A percentile compares a stretch with the other conserved stretches of the same genome.
These are phyloP conservation scores for Globisporangium uncinulatum DNA, from an alignment of 352 stramenopile species.

Conservation along the genomic window DNA sequence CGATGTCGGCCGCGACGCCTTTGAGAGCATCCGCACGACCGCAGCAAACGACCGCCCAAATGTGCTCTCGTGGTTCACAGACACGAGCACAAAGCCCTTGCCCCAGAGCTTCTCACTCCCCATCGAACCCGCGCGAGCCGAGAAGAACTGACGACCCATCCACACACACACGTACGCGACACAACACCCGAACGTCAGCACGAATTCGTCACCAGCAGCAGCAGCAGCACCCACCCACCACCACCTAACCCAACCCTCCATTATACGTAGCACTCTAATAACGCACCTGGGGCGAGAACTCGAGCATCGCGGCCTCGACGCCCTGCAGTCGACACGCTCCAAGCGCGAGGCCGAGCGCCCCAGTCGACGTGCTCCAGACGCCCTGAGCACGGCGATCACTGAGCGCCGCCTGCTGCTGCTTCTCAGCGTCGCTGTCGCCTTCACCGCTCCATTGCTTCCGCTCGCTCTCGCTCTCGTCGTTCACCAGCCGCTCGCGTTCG, in stretches of 20 bases:
- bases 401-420: constrained; percentile 21
- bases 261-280: no score
- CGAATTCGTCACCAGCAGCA: background rate
- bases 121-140: constrained; percentile 25
- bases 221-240: no score
- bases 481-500: constrained; percentile 15
- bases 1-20: constrained; percentile 55
- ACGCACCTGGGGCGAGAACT: constrained; percentile 35
- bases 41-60: constrained; percentile 48
- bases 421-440: background rate
- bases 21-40: constrained; percentile 47
- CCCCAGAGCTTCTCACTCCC: constrained; percentile 44
- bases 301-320: constrained; percentile 67
- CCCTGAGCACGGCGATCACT: constrained; percentile 42
- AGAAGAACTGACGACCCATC: constrained; percentile 38
- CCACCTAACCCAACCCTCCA: background rate
- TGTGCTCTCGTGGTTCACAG: constrained; percentile 77
- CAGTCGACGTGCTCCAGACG: constrained; percentile 61
- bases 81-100: constrained; percentile 72
- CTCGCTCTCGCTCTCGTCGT: constrained; percentile 15
- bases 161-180: background rate
- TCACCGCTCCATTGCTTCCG: background rate
- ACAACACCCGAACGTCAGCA: constrained; percentile 1
- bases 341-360: constrained; percentile 47
- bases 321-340: constrained; percentile 53